Base-by-base conservation (phyloP, 805 yeast species). In the Wickerhamomyces ciferrii region DNA sequence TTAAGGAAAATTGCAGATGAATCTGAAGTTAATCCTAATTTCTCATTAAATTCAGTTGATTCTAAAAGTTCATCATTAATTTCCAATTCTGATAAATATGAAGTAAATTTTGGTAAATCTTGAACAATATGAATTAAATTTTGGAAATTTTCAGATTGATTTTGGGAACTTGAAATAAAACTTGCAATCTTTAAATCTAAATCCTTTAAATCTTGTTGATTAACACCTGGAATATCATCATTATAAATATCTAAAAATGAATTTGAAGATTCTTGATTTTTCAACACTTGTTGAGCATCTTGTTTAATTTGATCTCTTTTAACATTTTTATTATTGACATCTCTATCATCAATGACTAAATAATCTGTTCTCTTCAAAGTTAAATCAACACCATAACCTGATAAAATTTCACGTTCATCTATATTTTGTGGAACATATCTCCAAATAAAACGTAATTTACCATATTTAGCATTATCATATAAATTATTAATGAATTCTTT, bases 401-500 rank as follows among this genome's bases (percentile, higher is more conserved):
- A 53, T 8, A 81, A 52, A 0, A 44, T 15, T 39, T 70, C 75
- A 13, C 46, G 45, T 15, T 61, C 55, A 14, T 18, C 47, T 1
- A 15, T 39, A 15, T 29, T 54, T 24, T 50, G 48, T 0, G 85
- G 83, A 13, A 79, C 70, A 54, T 89, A 83, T 53, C 97, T 75
- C 84, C 95, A 79, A 2, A 83, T 76, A 60, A 87, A 85, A 42
- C 86, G 73, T 24, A 90, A 59, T 56, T 87, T 86, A 0, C 87
- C 92, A 2, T 70, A 61, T 15, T 66, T 56, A 0, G 96, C 84
- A 47, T 82, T 79, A 35, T 76, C 74, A 48, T 70, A 74, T 43
- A 92, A 63, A 47, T 80, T 75, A 14, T 69, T 60, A 55, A 87
- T 81, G 66, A 86, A 83, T 5, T 67, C 67, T 15, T 68, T 67